Conservation (phyloP, 2,329 filamentous ascomycete genomes). For the Exophiala spinifera region DNA sequence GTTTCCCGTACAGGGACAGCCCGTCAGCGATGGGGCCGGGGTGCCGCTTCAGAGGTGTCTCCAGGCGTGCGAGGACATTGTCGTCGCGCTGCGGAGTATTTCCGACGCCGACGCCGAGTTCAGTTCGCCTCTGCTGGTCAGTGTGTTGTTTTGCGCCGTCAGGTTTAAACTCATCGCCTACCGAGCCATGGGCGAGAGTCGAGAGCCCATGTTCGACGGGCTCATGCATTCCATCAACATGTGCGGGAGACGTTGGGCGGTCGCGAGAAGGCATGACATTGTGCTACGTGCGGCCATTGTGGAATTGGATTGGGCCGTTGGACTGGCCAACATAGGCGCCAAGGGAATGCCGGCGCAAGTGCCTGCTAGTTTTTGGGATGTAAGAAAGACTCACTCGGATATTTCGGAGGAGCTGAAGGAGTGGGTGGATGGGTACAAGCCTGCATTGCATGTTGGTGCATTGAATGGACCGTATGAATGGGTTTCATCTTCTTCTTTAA, state of each 20-base stretch:
- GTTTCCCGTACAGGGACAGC: not conserved
- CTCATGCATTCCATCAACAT: constrained; percentile 30
- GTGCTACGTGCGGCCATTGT: constrained; percentile 27
- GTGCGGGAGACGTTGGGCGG: constrained; percentile 27
- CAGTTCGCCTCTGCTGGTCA: constrained; percentile 23
- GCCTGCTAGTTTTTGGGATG: constrained; percentile 15
- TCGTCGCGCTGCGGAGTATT: constrained; percentile 22
- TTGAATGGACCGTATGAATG: constrained; percentile 19
- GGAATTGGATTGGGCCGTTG: constrained; percentile 14
- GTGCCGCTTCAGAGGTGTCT: constrained; percentile 23
- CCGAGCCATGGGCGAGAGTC: constrained; percentile 4
- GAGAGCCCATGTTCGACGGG: constrained; percentile 26
- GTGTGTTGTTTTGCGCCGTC: constrained; percentile 24
- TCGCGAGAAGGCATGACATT: constrained; percentile 26
- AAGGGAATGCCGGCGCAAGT: not conserved
- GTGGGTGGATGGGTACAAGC: constrained; percentile 22
- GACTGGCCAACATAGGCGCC: not conserved
- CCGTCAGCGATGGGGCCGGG: constrained; percentile 6
- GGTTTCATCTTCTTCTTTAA: too few relatives aligned
- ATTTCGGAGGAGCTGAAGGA: constrained; percentile 27
- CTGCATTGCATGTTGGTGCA: constrained; percentile 20
- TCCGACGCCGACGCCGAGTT: constrained; percentile 28
- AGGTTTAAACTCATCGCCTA: constrained; percentile 27
- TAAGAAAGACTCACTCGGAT: constrained; percentile 25
- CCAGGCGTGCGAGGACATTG: constrained; percentile 26